A percentile compares a stretch with the other conserved stretches of the same genome.
Evolutionary conservation across 495 filamentous ascomycete genomes (phyloP).

Genomic region (Trichoderma orchidacearum): DNA sequence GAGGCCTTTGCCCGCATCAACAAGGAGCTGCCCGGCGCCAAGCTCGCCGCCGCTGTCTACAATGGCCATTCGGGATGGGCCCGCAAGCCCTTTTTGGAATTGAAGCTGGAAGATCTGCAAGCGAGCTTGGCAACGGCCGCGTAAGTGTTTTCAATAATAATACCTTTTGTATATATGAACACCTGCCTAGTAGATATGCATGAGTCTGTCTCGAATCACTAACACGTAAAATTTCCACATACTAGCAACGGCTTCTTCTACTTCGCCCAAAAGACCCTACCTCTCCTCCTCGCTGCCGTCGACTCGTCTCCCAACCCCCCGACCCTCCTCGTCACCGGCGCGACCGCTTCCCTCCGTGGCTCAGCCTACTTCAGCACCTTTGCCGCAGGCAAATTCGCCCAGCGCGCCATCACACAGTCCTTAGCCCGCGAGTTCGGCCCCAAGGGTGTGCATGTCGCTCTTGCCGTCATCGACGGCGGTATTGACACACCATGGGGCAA

Average conservation of each 20-base stretch:
- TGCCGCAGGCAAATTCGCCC: conserved; percentile 69
- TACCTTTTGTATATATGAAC: not conserved
- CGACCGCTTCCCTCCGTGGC: conserved; percentile 68
- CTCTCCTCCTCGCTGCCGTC: conserved; percentile 49
- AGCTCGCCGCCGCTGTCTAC: conserved; percentile 67
- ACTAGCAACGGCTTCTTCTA: conserved; percentile 60
- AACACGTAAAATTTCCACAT: conserved; percentile 4
- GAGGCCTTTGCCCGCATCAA: conserved; percentile 56
- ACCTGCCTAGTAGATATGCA: no score
- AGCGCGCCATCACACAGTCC: conserved; percentile 62
- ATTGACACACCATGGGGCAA: conserved; percentile 73
- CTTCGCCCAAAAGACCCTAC: conserved; percentile 63
- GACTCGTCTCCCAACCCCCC: conserved; percentile 46
- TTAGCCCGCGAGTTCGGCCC: conserved; percentile 84
- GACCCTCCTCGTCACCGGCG: conserved; percentile 76
- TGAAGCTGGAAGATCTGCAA: conserved; percentile 50
- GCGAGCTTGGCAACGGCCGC: conserved; percentile 41
- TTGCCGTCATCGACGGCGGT: conserved; percentile 75
- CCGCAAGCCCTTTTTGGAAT: conserved; percentile 70
- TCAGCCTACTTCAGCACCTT: conserved; percentile 59
- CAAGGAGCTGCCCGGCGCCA: conserved; percentile 34
- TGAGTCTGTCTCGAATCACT: no score
- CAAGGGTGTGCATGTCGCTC: conserved; percentile 75
- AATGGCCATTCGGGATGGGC: conserved; percentile 62
- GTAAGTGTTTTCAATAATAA: conserved; percentile 40